phyloP scores from a whole-genome alignment of 768 basidiomycete species.

The Russula compacta region DNA sequence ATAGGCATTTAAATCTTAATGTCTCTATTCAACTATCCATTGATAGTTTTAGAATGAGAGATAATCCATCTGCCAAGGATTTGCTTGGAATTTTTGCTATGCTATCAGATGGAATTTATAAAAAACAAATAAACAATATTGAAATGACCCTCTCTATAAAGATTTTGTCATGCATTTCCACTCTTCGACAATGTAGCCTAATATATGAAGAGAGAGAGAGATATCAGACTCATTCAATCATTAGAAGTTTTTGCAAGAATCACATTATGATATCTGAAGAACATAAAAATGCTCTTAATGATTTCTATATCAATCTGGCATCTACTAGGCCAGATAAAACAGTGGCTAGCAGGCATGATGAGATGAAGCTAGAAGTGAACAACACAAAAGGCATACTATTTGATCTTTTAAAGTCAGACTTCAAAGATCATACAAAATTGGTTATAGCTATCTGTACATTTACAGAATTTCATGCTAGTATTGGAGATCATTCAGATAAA shows the following conservation, averaged over 20 bases:
- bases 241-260: not conserved
- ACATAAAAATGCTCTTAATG: not conserved
- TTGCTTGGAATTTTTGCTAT: not conserved
- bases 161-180: not conserved
- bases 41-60: not conserved
- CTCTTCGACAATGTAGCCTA: not conserved
- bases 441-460: not conserved
- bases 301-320: not conserved
- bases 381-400: not conserved
- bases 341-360: not conserved
- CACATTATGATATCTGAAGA: not conserved
- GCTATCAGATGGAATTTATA: constrained; percentile 2
- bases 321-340: not conserved
- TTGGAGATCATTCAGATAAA: not conserved
- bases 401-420: not conserved
- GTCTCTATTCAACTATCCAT: too few relatives aligned
- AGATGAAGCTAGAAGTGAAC: not conserved
- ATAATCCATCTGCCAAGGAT: not conserved
- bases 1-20: not conserved
- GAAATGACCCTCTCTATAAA: not conserved
- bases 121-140: not conserved
- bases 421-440: not conserved
- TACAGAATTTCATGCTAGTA: not conserved
- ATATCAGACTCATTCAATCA: not conserved
- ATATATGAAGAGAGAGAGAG: not conserved